A percentile compares a stretch with the other conserved stretches of the same genome.
Evolutionary conservation across 2,329 filamentous ascomycete genomes (phyloP).

Genomic region (Epichloe sibirici): DNA sequence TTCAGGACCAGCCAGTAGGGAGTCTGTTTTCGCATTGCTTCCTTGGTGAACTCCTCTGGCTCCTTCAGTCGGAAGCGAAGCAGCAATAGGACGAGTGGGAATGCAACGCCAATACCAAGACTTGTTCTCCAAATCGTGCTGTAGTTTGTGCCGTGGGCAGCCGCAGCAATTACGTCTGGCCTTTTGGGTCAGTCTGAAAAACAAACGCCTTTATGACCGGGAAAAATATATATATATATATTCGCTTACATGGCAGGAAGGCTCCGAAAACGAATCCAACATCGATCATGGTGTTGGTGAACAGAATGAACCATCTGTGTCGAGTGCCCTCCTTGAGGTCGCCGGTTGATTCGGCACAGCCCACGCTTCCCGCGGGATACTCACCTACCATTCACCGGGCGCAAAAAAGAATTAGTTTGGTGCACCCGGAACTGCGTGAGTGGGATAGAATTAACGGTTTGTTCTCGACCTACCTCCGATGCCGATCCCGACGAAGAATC

Average conservation of each 20-base stretch:
- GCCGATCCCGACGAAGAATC: constrained; percentile 72
- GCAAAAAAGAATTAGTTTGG: too few species aligned
- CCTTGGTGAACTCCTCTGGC: constrained; percentile 61
- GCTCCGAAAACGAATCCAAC: constrained; percentile 70
- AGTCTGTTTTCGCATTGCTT: constrained; percentile 52
- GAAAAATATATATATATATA: too few species aligned
- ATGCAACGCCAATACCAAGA: constrained; percentile 70
- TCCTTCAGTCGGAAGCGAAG: constrained; percentile 64
- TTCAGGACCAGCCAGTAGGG: constrained; percentile 43
- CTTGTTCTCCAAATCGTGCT: constrained; percentile 72
- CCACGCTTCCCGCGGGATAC: constrained; percentile 74
- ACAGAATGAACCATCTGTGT: constrained; percentile 83
- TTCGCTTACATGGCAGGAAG: constrained; percentile 49
- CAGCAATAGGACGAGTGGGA: constrained; percentile 58
- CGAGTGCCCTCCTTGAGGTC: constrained; percentile 69
- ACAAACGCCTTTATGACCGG: too few species aligned
- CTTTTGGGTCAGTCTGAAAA: neutral
- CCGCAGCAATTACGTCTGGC: constrained; percentile 40
- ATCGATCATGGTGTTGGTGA: constrained; percentile 82
- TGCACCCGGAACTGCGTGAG: too few species aligned
- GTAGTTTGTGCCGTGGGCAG: constrained; percentile 46
- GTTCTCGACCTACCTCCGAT: constrained; percentile 45
- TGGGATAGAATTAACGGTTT: too few species aligned
- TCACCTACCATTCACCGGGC: constrained; percentile 33
- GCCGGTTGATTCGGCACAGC: constrained; percentile 63